Evolutionary conservation across 2,329 filamentous ascomycete genomes (phyloP), one percentile per base, ranked within the genome.

Genomic region (Ustulina deusta): DNA sequence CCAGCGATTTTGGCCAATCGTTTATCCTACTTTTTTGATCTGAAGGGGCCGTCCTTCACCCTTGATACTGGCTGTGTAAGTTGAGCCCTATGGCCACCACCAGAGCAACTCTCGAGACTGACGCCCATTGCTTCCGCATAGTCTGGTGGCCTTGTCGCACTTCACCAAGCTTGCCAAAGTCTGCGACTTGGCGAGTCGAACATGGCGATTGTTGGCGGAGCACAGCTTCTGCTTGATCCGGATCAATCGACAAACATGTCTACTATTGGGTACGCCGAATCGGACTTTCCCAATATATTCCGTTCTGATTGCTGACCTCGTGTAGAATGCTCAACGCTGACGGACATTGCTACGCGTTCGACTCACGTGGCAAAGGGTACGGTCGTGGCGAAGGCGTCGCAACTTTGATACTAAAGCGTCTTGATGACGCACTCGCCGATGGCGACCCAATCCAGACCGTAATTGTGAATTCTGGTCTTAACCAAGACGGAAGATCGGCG

Each of bases 351-450:
- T 72, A 78, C 40, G 72, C 74, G 17, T 83, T 80, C 42, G 83
- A 84, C 64, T 69, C 76, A 1, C 73, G 73, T 3, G 85, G 81
- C 0, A 80, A 84, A 67, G 87, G 87, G 0, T 89, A 88, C 69
- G 85, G 81, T 9, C 79, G 86, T 3, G 85, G 81, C 1, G 87
- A 89, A 65, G 86, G 83, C 0, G 75, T 81, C 3, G 82, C 74
- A 0, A 72, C 79, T 0, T 70, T 89, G 0, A 73, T 86, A 2
- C 68, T 89, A 0, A 88, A 88, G 75, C 79, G 75, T 4, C 74
- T 87, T 0, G 75, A 78, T 1, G 75, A 80, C 29, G 86, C 86
- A 0, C 36, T 87, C 0, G 72, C 73, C 2, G 85, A 86, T 48
- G 81, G 81, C 0, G 83, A 89, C 71, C 76, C 77, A 0, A 78